Base-by-base conservation (phyloP, 2,329 filamentous ascomycete species). In the Sarocladium oryzae region DNA sequence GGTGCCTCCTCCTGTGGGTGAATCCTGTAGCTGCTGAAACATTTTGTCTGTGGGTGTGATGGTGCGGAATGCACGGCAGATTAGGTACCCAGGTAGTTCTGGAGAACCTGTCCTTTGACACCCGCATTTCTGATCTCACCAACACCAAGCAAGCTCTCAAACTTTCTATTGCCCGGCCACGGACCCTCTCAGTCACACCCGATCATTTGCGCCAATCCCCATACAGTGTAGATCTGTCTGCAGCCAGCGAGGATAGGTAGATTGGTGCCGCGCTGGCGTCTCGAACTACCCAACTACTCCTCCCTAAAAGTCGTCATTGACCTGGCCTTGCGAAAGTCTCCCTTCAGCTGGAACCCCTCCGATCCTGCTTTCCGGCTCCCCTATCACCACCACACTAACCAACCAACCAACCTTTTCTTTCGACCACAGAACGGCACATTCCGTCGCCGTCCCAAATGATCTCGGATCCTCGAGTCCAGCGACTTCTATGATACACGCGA, bases 151-250 rank as follows among this genome's bases (percentile, higher is more conserved):
- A 8, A 8, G 6, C 7, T 18, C 16, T 18, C 11, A 37, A 18
- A 18, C n/a, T n/a, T n/a, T n/a, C n/a, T n/a, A n/a, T n/a, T n/a
- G n/a, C n/a, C n/a, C n/a, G n/a, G n/a, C n/a, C n/a, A n/a, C n/a
- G n/a, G 35, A 18, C 35, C 11, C 35, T 37, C 35, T 18, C n/a
- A 5, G 11, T 37, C n/a, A 6, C n/a, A 16, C 35, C 21, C 40
- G 13, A 26, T 43, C 23, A 16, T 26, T n/a, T 43, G 40, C 40
- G 40, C 40, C 40, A 43, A 43, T 26, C 43, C 43, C 10, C 26
- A 48, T 48, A 26, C 43, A 33, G 43, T 26, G 28, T 48, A 48
- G 43, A 33, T 33, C 43, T 32, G 24, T 4, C 43, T 48, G 6
- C 26, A 48, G 33, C 13, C 43, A 26, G 43, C 43, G 23, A n/a